phyloP scores from a whole-genome alignment of 2,329 filamentous ascomycete genomes.

The Ascochyta clinopodiicola region DNA sequence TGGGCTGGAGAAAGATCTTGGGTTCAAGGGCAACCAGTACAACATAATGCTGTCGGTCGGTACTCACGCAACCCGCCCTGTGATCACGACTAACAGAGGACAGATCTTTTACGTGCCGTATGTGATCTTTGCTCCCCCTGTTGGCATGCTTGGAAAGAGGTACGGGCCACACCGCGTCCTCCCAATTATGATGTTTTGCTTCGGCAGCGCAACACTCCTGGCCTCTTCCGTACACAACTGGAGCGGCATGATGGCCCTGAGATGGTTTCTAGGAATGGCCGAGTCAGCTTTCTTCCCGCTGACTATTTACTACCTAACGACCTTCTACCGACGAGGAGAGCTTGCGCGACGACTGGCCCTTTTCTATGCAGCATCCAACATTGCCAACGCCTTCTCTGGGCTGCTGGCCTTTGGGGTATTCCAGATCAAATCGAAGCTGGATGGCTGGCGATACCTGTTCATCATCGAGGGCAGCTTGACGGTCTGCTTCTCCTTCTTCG shows the following conservation, averaged over 20 bases:
- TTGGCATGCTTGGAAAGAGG: slow-evolving; percentile 72
- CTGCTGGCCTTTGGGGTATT: slow-evolving; percentile 68
- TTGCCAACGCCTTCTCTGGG: slow-evolving; percentile 72
- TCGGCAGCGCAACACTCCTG: slow-evolving; percentile 70
- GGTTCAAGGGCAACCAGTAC: slow-evolving; percentile 69
- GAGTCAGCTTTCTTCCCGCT: slow-evolving; percentile 74
- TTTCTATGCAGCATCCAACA: slow-evolving; percentile 78
- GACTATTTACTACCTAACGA: slow-evolving; percentile 67
- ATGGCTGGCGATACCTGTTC: slow-evolving; percentile 71
- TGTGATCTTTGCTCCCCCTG: slow-evolving; percentile 70
- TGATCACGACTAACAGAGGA: background rate
- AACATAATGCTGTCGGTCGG: slow-evolving; percentile 66
- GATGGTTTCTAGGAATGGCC: slow-evolving; percentile 72
- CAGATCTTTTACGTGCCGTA: slow-evolving; percentile 77
- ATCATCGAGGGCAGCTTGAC: slow-evolving; percentile 66
- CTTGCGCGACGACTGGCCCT: slow-evolving; percentile 73
- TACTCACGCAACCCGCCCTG: background rate
- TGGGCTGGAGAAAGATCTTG: slow-evolving; percentile 59
- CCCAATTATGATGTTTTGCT: slow-evolving; percentile 71
- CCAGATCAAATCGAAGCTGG: slow-evolving; percentile 60
- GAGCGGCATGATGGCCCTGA: slow-evolving; percentile 68
- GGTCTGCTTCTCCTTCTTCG: slow-evolving; percentile 66
- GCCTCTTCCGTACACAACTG: slow-evolving; percentile 65
- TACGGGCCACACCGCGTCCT: slow-evolving; percentile 69
- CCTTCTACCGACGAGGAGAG: slow-evolving; percentile 74